Base-by-base conservation (phyloP, 768 basidiomycete species). In the Russula olivacea region DNA sequence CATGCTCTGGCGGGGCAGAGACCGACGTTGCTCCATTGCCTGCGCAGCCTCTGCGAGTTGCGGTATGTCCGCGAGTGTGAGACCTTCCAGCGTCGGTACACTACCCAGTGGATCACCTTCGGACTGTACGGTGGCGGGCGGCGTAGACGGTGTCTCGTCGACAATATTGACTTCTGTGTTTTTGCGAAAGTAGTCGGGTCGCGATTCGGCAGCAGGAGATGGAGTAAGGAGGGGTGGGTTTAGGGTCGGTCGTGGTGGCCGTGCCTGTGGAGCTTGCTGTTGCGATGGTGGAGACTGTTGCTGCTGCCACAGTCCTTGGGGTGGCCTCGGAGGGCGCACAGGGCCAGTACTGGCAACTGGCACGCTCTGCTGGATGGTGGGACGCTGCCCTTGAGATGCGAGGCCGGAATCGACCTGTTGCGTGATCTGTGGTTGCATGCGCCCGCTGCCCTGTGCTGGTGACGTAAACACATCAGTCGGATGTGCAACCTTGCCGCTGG, bases 51-150 rank as follows among this genome's bases (percentile, higher is more conserved):
- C 91, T 74, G 97, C 88, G 12, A 97, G 75, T 70, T 93, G 89
- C 9, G 95, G 93, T 56, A 98, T 91, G 74, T 98, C 97, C 10
- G 92, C 93, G 15, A 98, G 81, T 0, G 94, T 96, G 69, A 98
- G 86, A 5, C 88, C 88, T 61, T 95, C 91, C 28, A 80, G 79
- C 50, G 71, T 72, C 34, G 73, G 73, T 38, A 55, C 63, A 30
- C 38, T 55, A 21, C 69, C 54, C 8, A 72, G 69, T n/a, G 62
- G 56, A 25, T 25, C 43, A 17, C 64, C 56, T 21, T 72, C 73
- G 17, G 81, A 79, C 54, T 80, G 80, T 38, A 68, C 69, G 5
- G 76, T 80, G 12, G 76, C 79, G 5, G 86, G 80, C 21, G 89
- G 89, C 38, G 89, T 89, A 65, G 83, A 85, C 7, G 88, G 85